These are phyloP conservation scores for Pachysandra terminalis DNA, from an alignment of 164 flowering plant genomes.

Conservation along the genomic window DNA sequence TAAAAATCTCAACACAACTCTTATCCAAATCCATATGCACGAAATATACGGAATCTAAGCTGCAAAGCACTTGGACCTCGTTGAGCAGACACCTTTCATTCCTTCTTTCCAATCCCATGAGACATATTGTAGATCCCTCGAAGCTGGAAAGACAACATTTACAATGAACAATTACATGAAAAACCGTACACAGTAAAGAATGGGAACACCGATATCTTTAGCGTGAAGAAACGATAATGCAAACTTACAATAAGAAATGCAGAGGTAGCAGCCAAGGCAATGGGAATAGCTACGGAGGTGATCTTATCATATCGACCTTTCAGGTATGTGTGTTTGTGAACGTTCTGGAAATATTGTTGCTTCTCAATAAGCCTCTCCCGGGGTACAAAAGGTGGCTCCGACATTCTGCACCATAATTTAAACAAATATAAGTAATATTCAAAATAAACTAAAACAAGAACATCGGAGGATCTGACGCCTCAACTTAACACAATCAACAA, in stretches of 20 bases:
- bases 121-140: conserved; percentile 82
- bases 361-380: conserved; percentile 61
- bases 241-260: conserved; percentile 51
- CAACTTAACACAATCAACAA: too few species aligned
- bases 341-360: conserved; percentile 55
- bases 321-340: conserved; percentile 59
- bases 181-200: not conserved
- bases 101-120: conserved; percentile 81
- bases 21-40: not conserved
- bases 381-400: conserved; percentile 55
- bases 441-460: too few species aligned
- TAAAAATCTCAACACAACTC: too few species aligned
- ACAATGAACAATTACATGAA: not conserved
- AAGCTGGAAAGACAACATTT: conserved; percentile 32
- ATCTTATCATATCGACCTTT: conserved; percentile 65
- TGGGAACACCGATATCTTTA: not conserved
- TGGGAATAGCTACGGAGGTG: conserved; percentile 74
- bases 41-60: not conserved
- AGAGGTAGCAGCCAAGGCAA: conserved; percentile 47
- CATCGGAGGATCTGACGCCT: too few species aligned
- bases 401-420: conserved; percentile 30
- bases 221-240: not conserved
- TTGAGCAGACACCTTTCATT: conserved; percentile 29
- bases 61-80: not conserved
- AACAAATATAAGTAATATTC: not conserved